phyloP scores from a whole-genome alignment of 2,329 filamentous ascomycete genomes.

The Microcyclospora pomicola region DNA sequence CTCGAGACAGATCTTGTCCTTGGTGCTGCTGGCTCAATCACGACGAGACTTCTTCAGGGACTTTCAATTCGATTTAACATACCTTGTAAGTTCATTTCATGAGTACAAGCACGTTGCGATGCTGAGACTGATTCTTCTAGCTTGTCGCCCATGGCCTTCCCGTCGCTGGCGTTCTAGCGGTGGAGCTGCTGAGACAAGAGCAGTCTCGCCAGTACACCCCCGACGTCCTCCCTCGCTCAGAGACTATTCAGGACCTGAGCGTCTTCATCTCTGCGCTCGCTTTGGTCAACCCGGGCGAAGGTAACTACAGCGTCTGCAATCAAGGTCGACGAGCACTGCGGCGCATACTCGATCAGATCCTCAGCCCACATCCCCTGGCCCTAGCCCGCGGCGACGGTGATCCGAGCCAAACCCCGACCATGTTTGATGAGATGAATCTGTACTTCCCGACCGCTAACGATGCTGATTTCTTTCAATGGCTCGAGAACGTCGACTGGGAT shows the following conservation, averaged over 20 bases:
- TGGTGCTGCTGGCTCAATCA: slow-evolving; percentile 25
- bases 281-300: slow-evolving; percentile 25
- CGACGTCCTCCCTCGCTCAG: slow-evolving; percentile 27
- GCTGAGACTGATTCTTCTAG: slow-evolving; percentile 1
- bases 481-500: slow-evolving; percentile 31
- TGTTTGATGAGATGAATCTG: slow-evolving; percentile 20
- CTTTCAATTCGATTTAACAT: slow-evolving; percentile 29
- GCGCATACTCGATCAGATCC: slow-evolving; percentile 30
- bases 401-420: slow-evolving; percentile 1
- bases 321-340: slow-evolving; percentile 29
- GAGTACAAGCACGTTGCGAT: too few species aligned
- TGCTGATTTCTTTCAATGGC: slow-evolving; percentile 31
- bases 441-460: slow-evolving; percentile 26
- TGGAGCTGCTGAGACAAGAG: slow-evolving; percentile 31
- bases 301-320: slow-evolving; percentile 29
- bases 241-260: slow-evolving; percentile 32
- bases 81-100: slow-evolving; percentile 14
- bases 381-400: slow-evolving; percentile 1
- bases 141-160: slow-evolving; percentile 28
- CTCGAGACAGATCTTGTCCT: slow-evolving; percentile 25
- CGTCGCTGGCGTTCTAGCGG: slow-evolving; percentile 22
- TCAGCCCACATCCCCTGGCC: slow-evolving; percentile 16
- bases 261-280: slow-evolving; percentile 32
- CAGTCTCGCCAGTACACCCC: slow-evolving; percentile 20
- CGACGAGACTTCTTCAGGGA: slow-evolving; percentile 28